phyloP scores from a whole-genome alignment of 2,329 filamentous ascomycete species.

The Fusarium oxysporum region DNA sequence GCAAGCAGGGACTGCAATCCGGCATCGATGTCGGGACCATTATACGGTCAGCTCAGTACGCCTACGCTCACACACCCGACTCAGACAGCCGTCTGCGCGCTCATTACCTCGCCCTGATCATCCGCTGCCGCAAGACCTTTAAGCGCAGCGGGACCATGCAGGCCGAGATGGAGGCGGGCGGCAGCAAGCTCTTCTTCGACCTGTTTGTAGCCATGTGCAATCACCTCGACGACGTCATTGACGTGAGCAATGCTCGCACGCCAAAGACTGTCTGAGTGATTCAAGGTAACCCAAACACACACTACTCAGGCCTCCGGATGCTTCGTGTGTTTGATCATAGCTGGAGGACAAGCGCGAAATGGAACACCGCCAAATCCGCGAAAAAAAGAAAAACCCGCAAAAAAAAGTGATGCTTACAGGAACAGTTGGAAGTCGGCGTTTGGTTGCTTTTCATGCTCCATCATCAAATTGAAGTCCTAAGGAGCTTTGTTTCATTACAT shows the following conservation, averaged over 20 bases:
- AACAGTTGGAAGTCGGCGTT: constrained; percentile 46
- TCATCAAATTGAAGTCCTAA: constrained; percentile 65
- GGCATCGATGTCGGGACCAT: constrained; percentile 94
- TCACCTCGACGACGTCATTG: constrained; percentile 95
- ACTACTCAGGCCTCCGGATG: constrained; percentile 39
- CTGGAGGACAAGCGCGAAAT: constrained; percentile 41
- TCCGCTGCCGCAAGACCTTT: constrained; percentile 96
- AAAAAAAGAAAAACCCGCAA: constrained; percentile 41
- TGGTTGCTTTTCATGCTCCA: constrained; percentile 54
- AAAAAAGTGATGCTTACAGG: constrained; percentile 38
- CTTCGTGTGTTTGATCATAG: constrained; percentile 37
- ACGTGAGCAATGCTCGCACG: constrained; percentile 77
- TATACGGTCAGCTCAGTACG: constrained; percentile 91
- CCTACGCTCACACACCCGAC: constrained; percentile 94
- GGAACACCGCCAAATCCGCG: constrained; percentile 35
- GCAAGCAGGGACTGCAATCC: constrained; percentile 93
- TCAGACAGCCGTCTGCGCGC: constrained; percentile 92
- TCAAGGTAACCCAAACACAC: constrained; percentile 20
- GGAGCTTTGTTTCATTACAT: constrained; percentile 55
- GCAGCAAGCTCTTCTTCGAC: constrained; percentile 94
- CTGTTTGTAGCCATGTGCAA: constrained; percentile 98
- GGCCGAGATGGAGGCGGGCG: constrained; percentile 96
- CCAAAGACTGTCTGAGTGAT: constrained; percentile 66
- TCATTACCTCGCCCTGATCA: constrained; percentile 97
- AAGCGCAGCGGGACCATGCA: constrained; percentile 99